Base-by-base conservation (phyloP, 2,329 filamentous ascomycete species). In the Phoma sp. region DNA sequence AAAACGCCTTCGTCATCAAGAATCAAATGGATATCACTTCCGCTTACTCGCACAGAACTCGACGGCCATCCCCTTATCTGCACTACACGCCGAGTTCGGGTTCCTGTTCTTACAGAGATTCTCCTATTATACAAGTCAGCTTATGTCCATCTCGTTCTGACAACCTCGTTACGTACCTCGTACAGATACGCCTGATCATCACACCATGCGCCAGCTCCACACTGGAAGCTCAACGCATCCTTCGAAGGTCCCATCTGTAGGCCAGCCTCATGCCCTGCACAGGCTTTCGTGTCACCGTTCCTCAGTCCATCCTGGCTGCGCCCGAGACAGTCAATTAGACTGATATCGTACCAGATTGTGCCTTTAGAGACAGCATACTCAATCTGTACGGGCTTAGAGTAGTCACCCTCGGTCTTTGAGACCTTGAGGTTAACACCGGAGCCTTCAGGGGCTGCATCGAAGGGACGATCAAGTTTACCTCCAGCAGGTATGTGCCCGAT, bases 111-210 rank as follows among this genome's bases (percentile, higher is more conserved):
- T 61, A 47, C 60, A 66, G 23, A 63, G 45, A 7, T 63, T 63
- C 45, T 64, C 61, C 58, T 64, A 15, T 36, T 2, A 15, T 18
- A 32, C 5, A 30, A 28, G 30, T 56, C 26, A 56, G 47, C 53
- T 38, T 30, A 37, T 14, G 18, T 28, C 26, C 7, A 23, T 17
- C 18, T 20, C 11, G 15, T 14, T 14, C 21, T 25, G 5, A 7
- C 7, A 25, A 7, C 4, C 7, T 7, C 1, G 42, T 14, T 15
- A 37, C 48, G 52, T 48, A 61, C 60, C 17, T 57, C 45, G 37
- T 64, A 64, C 17, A 62, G 7, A 29, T 61, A 65, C 4, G 54
- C 57, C n/a, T 65, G 61, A 5, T 62, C 59, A 49, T 66, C 61
- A 38, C 64, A 66, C 60, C 58, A 64, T n/a, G 40, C 25, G 0